Evolutionary conservation across 345 rosid species (phyloP).

Genomic region (Salix arbutifolia): DNA sequence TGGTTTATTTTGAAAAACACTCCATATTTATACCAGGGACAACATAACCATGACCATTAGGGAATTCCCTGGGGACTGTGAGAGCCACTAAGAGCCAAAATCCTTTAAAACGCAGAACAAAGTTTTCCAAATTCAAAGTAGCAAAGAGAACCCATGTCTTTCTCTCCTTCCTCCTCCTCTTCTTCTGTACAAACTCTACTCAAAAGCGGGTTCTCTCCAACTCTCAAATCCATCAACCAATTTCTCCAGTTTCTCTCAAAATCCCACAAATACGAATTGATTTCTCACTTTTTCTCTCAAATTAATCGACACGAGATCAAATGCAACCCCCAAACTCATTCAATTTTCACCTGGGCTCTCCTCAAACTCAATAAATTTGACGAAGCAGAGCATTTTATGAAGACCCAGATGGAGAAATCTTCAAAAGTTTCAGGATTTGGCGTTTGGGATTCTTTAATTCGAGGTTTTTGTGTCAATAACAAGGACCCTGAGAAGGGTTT

Average conservation of each 20-base stretch:
- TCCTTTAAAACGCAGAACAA: no score
- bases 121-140: no score
- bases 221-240: constrained; percentile 37
- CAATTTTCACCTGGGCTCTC: constrained; percentile 46
- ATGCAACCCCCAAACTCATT: constrained; percentile 35
- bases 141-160: background rate
- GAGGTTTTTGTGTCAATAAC: constrained; percentile 36
- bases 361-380: constrained; percentile 50
- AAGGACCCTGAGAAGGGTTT: constrained; percentile 50
- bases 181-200: constrained; percentile 33
- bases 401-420: constrained; percentile 34
- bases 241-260: constrained; percentile 42
- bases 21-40: no score
- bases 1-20: no score
- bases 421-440: constrained; percentile 28
- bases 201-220: constrained; percentile 53
- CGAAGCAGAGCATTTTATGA: constrained; percentile 53
- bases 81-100: no score
- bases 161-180: constrained; percentile 13
- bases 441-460: constrained; percentile 52
- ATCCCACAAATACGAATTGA: constrained; percentile 23
- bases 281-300: constrained; percentile 35
- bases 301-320: constrained; percentile 30
- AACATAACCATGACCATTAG: no score
- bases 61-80: no score